phyloP scores from a whole-genome alignment of 768 basidiomycete genomes.

The Russula vinacea region DNA sequence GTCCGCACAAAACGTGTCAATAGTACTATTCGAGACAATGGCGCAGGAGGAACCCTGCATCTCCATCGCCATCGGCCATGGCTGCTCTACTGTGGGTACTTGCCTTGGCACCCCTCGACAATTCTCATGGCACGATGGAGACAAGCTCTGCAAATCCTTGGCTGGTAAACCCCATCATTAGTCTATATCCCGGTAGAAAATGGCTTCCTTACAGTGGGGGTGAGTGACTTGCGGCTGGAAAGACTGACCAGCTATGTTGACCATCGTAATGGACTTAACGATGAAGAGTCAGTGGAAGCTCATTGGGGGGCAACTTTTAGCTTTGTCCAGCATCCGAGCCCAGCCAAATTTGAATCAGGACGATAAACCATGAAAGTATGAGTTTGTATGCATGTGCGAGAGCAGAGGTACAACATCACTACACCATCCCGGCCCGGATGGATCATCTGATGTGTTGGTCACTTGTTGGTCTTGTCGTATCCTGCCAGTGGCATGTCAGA shows the following conservation, averaged over 20 bases:
- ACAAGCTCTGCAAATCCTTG: not conserved
- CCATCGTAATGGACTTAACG: not conserved
- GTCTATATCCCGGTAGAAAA: not conserved
- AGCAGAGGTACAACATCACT: not conserved
- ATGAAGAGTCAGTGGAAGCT: not conserved
- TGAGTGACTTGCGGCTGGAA: not conserved
- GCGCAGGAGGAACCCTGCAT: not conserved
- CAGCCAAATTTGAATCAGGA: slow-evolving; percentile 6
- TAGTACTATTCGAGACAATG: not conserved
- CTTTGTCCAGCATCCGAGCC: not conserved
- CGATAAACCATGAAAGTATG: not conserved
- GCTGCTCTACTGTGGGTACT: not conserved
- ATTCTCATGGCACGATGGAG: slow-evolving; percentile 1
- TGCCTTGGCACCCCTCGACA: not conserved
- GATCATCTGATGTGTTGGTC: not conserved
- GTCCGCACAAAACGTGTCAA: slow-evolving; percentile 16
- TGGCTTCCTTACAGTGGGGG: not conserved
- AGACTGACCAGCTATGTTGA: not conserved
- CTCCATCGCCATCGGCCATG: not conserved
- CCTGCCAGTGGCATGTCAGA: slow-evolving; percentile 49
- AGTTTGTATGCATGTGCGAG: not conserved
- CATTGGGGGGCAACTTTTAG: not conserved
- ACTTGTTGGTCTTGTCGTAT: not conserved
- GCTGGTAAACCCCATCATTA: slow-evolving; percentile 8
- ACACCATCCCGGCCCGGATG: not conserved